These are phyloP conservation scores for Mycena epipterygia DNA, from an alignment of 768 basidiomycete species.

Conservation along the genomic window DNA sequence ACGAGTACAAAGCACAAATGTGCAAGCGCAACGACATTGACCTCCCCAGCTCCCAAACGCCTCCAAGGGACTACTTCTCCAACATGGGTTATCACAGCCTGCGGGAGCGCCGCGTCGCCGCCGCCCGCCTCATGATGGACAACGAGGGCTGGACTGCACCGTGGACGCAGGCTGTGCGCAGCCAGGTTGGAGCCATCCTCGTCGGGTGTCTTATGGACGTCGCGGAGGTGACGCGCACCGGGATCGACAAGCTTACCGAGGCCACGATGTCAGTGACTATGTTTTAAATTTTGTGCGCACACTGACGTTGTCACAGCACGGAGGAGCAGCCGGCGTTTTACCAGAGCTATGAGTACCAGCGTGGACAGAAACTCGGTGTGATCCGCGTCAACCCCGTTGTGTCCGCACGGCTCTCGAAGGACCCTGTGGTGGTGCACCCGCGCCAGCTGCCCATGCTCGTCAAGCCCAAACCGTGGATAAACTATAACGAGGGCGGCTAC, in stretches of 20 bases:
- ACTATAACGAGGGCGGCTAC: conserved; percentile 85
- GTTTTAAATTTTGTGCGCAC: conserved; percentile 1
- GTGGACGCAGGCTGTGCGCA: conserved; percentile 86
- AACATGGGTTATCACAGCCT: conserved; percentile 71
- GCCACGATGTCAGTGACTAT: conserved; percentile 67
- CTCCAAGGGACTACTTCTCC: conserved; percentile 64
- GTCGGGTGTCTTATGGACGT: conserved; percentile 89
- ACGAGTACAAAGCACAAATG: conserved; percentile 90
- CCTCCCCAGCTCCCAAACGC: conserved; percentile 50
- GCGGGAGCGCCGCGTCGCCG: conserved; percentile 74
- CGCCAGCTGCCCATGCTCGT: conserved; percentile 97
- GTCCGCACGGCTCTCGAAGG: conserved; percentile 81
- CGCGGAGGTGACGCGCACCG: conserved; percentile 79
- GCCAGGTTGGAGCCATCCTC: conserved; percentile 85
- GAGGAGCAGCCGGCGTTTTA: conserved; percentile 93
- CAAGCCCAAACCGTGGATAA: conserved; percentile 89
- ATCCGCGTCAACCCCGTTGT: conserved; percentile 89
- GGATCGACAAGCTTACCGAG: conserved; percentile 68
- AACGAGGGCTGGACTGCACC: conserved; percentile 81
- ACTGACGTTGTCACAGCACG: conserved; percentile 53
- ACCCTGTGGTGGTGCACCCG: conserved; percentile 85
- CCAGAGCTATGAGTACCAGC: conserved; percentile 92
- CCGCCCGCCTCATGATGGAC: conserved; percentile 73
- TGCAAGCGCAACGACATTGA: conserved; percentile 75
- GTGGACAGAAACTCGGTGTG: conserved; percentile 95